Evolutionary conservation across 495 filamentous ascomycete species (phyloP), one percentile per base, ranked within the genome.

Genomic region (Talaromyces liani): DNA sequence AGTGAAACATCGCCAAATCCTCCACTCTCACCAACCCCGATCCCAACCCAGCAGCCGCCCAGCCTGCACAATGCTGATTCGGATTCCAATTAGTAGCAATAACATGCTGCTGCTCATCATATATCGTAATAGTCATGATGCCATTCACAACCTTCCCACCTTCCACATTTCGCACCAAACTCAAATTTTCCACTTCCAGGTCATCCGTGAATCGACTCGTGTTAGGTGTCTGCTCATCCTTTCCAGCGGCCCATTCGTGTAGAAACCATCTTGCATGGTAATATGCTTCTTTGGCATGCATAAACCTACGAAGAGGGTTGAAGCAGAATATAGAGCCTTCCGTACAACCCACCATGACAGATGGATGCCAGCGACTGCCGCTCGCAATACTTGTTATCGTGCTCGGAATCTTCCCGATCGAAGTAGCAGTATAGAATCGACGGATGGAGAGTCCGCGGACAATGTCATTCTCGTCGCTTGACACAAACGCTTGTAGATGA

Each of bases 21-120:
- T 90, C 85, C n/a, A 90, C 81, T 65, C 88, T 81, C 31, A 90
- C 66, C 63, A 90, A 70, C 12, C 88, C 87, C 71, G 80, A 83
- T 6, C 80, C 86, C 74, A 83, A 75, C 6, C 80, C 87, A 24
- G 84, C 87, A 31, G 80, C 80, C 4, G 85, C 85, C 88, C 87
- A 90, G 6, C 82, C 86, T 8, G 86, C 86, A 71, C 74, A 85
- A 4, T 67, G 62, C 55, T 81, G 67, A 72, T 89, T 89, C 31
- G 84, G 82, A 70, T 89, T 90, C 88, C 88, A 91, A n/a, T 77
- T 77, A 18, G 88, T 68, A 16, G 73, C 68, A 27, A 81, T 82
- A 49, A 89, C 75, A 51, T 81, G 82, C 3, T 80, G 81, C 53
- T 77, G 73, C 69, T 86, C 83, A 56, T 90, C 88, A 65, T 77